phyloP scores from a whole-genome alignment of 1,284 basidiomycete species.

The Naganishia liquefaciens region DNA sequence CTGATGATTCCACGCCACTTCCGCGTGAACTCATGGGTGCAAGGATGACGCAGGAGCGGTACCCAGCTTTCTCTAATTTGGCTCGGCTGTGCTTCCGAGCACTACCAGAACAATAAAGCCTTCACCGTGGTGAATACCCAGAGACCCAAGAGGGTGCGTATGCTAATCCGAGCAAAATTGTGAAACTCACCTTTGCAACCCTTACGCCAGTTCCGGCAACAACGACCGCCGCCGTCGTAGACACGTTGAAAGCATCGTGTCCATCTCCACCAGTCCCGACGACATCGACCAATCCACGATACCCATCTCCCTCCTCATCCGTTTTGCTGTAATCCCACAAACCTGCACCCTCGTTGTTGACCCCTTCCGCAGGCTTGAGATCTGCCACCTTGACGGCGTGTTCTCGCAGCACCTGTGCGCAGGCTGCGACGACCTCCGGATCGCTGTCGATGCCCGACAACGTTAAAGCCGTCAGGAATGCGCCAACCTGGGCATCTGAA shows the following conservation, averaged over 20 bases:
- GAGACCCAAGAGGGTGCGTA: neutral
- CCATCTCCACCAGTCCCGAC: slow-evolving; percentile 92
- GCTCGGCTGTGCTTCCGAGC: too few relatives aligned
- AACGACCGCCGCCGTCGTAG: slow-evolving; percentile 90
- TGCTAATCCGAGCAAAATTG: too few relatives aligned
- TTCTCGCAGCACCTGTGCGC: slow-evolving; percentile 69
- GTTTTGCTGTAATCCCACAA: slow-evolving; percentile 52
- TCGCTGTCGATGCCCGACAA: slow-evolving; percentile 70
- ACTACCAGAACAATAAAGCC: too few relatives aligned
- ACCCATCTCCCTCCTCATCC: slow-evolving; percentile 51
- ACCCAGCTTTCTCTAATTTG: too few relatives aligned
- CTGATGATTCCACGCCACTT: too few relatives aligned
- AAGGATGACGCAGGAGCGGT: too few relatives aligned
- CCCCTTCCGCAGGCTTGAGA: neutral
- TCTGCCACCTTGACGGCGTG: slow-evolving; percentile 63
- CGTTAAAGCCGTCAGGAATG: slow-evolving; percentile 79
- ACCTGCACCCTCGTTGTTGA: slow-evolving; percentile 34
- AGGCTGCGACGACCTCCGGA: slow-evolving; percentile 73
- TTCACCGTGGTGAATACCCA: neutral
- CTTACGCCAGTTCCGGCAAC: slow-evolving; percentile 91
- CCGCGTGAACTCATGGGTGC: too few relatives aligned
- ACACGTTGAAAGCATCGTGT: slow-evolving; percentile 96
- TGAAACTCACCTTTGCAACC: slow-evolving; percentile 76
- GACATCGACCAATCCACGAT: slow-evolving; percentile 57
- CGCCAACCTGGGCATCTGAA: slow-evolving; percentile 67